Evolutionary conservation across 2,329 filamentous ascomycete genomes (phyloP), one percentile per base, ranked within the genome.

Genomic region (Lachnellula suecica): DNA sequence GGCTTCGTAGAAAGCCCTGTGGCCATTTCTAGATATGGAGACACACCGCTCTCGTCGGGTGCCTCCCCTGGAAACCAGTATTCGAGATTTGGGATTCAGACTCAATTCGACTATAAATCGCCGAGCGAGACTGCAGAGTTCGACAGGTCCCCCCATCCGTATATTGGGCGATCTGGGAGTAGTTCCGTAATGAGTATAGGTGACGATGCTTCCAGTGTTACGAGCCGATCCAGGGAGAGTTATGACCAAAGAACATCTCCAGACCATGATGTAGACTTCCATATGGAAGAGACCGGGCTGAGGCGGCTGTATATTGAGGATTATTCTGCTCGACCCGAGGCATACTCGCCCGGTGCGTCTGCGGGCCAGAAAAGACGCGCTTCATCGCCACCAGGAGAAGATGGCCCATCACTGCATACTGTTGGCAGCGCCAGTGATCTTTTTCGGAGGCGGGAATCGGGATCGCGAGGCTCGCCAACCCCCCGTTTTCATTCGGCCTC

Each of bases 311-410:
- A 79, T 57, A 74, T 82, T 56, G 77, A 79, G 56, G 79, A 83
- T 52, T 72, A 77, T 55, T 62, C 74, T 70, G 47, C 38, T 45
- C 61, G 64, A 10, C 44, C 50, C 37, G 66, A 68, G 34, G 49
- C 51, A 20, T 64, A 64, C 35, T 67, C 66, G 8, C 62, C 65
- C 13, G 53, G 60, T 20, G 56, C 59, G 42, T 68, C 72, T 35
- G 74, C 77, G 49, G 82, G 83, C 44, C 78, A 81, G 60, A 88
- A 87, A 68, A 75, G 84, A 64, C 77, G 83, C 52, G 84, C 84
- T 54, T 84, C 82, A 13, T 68, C 82, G n/a, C 66, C 84, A 19
- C 83, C 83, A 35, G 74, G 78, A 51, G 82, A 85, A 61, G 74
- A 74, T 42, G 63, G 62, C 38, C 65, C 59, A 24, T 58, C 66